Percentiles rank a stretch among this genome's conserved stretches.
Conservation (phyloP, 2,329 filamentous ascomycete species). For the Apiospora aurea region DNA sequence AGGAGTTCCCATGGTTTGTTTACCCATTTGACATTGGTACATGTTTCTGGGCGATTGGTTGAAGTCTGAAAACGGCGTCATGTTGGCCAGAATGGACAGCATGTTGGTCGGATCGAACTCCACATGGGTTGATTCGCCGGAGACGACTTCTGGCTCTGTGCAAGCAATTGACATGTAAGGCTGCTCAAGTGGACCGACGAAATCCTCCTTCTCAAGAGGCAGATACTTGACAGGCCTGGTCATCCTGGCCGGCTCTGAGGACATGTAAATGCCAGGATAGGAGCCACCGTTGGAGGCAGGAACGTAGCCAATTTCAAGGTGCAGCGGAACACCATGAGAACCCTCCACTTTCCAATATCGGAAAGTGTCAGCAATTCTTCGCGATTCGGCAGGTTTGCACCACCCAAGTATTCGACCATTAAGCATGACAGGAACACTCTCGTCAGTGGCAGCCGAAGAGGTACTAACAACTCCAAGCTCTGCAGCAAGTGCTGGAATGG, state of each 20-base stretch:
- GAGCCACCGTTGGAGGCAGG: constrained; percentile 90
- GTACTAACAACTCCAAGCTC: constrained; percentile 80
- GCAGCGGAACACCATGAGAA: constrained; percentile 76
- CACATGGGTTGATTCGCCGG: constrained; percentile 91
- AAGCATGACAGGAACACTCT: constrained; percentile 88
- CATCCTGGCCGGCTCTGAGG: constrained; percentile 85
- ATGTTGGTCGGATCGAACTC: constrained; percentile 96
- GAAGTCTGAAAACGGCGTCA: constrained; percentile 98
- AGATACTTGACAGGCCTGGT: constrained; percentile 92
- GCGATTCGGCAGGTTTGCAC: constrained; percentile 84
- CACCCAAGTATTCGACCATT: constrained; percentile 91
- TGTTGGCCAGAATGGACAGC: constrained; percentile 95
- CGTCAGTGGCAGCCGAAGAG: constrained; percentile 79
- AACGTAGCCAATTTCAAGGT: constrained; percentile 92
- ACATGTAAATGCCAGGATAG: constrained; percentile 95
- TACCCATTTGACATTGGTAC: constrained; percentile 99
- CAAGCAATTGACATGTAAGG: constrained; percentile 98
- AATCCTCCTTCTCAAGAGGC: constrained; percentile 84
- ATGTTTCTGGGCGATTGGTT: constrained; percentile 99
- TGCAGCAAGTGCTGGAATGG: constrained; percentile 74
- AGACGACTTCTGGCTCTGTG: constrained; percentile 83
- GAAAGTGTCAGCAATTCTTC: constrained; percentile 82
- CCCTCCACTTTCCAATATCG: constrained; percentile 96
- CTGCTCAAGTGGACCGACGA: constrained; percentile 92
- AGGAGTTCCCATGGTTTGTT: constrained; percentile 98